Evolutionary conservation across 495 filamentous ascomycete species (phyloP), one percentile per base, ranked within the genome.

Genomic region (Penicillium daleae): DNA sequence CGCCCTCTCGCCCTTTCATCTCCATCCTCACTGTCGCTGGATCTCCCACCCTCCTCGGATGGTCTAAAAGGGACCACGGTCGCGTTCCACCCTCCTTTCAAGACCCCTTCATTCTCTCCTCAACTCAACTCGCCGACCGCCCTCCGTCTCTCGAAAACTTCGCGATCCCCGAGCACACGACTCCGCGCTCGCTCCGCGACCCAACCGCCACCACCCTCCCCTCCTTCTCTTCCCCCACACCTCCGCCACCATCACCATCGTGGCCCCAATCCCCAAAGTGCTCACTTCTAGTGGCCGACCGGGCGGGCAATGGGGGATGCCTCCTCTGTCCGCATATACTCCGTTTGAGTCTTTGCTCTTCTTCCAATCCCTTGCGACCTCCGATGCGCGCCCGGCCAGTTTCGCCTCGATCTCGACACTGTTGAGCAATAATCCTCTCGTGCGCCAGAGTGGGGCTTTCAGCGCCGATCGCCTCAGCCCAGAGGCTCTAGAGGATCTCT

Each of bases 271-370:
- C 67, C 71, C 67, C 46, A 69, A 68, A 69, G 50, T 54, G 54
- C 64, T 70, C 56, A 66, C 74, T 69, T 69, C 77, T 70, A 74
- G 76, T 75, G 73, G 77, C 76, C 78, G 73, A 71, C 65, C 68
- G 60, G 71, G 71, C 76, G 76, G 76, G 72, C 74, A 78, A 78
- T 79, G 78, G 76, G 79, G 76, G 68, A 82, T 82, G 81, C 78
- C 82, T 82, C 76, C 79, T 71, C 74, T 86, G 73, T 82, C 83
- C 65, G 76, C 84, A 64, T 93, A 93, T 76, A 94, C 92, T 62
- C 89, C 89, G 56, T 89, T 97, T 79, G 94, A 97, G 82, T 87
- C 86, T 35, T 83, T 97, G 21, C 84, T 97, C 59, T 86, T 99
- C 63, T 95, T 97, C 77, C 92, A 96, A 75, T 88, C 89, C 10